Evolutionary conservation across 179 eudicot species (phyloP).

Genomic region (Monotropa hypopitys): DNA sequence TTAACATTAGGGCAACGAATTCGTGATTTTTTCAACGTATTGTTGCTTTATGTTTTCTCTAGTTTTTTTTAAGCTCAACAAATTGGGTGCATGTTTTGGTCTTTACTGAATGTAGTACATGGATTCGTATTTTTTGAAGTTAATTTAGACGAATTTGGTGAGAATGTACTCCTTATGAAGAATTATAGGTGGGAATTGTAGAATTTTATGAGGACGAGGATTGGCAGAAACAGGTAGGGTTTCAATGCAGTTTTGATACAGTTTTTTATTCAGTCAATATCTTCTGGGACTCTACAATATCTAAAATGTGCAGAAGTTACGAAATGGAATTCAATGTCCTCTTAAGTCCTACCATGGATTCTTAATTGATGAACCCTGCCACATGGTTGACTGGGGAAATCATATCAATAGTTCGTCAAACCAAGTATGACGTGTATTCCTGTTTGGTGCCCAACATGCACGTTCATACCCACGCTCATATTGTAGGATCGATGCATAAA

Average conservation of each 20-base stretch:
- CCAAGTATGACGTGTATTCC: background rate
- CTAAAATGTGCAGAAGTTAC: background rate
- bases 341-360: background rate
- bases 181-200: background rate
- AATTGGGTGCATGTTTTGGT: constrained; percentile 1
- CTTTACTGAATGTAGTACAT: background rate
- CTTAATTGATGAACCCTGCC: background rate
- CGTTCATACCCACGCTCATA: background rate
- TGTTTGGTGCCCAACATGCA: background rate
- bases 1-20: background rate
- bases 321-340: background rate
- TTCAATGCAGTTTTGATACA: background rate
- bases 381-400: background rate
- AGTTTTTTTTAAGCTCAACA: background rate
- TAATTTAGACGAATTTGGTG: background rate
- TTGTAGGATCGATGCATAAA: background rate
- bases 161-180: background rate
- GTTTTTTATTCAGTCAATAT: background rate
- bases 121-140: background rate
- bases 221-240: background rate
- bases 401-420: background rate
- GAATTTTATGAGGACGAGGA: background rate
- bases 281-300: background rate
- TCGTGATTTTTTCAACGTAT: background rate
- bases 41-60: background rate